Conservation (phyloP, 176 grass and related monocot species). For the Carex cristatella region DNA sequence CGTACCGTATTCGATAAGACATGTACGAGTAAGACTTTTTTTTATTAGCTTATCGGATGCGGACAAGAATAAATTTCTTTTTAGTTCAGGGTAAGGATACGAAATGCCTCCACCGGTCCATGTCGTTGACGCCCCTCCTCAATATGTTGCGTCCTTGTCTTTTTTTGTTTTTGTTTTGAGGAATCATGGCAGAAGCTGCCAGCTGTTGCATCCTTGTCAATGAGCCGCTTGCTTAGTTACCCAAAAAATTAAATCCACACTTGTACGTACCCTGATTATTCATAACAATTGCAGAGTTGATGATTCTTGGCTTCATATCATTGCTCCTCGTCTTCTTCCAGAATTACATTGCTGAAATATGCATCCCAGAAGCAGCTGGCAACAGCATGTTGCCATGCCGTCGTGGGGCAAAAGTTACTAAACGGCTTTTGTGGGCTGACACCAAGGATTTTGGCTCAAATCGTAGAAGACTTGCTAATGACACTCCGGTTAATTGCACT, state of each 20-base stretch:
- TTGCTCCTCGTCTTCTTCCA: slow-evolving; percentile 65
- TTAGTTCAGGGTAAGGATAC: too few relatives aligned
- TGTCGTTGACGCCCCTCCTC: too few relatives aligned
- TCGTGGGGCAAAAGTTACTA: background rate
- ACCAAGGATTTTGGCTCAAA: background rate
- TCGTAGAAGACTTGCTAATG: slow-evolving; percentile 36
- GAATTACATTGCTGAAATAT: slow-evolving; percentile 50
- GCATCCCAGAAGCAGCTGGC: slow-evolving; percentile 37
- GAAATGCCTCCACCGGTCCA: too few relatives aligned
- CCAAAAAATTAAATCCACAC: background rate
- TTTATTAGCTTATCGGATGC: too few relatives aligned
- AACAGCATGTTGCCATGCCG: slow-evolving; percentile 67
- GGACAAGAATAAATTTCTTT: too few relatives aligned
- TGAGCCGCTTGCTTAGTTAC: background rate
- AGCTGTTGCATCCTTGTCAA: background rate
- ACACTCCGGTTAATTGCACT: background rate
- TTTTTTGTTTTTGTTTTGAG: too few relatives aligned
- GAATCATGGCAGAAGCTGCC: too few relatives aligned
- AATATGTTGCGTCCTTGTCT: background rate
- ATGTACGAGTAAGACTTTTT: too few relatives aligned
- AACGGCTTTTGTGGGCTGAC: slow-evolving; percentile 26
- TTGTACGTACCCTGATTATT: background rate
- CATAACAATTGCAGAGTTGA: slow-evolving; percentile 49
- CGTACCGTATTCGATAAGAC: too few relatives aligned
- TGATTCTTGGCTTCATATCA: slow-evolving; percentile 84